A percentile compares a stretch with the other conserved stretches of the same genome.
These are phyloP conservation scores for Luzula sylvatica DNA, from an alignment of 176 grass and related monocot genomes.

Conservation along the genomic window DNA sequence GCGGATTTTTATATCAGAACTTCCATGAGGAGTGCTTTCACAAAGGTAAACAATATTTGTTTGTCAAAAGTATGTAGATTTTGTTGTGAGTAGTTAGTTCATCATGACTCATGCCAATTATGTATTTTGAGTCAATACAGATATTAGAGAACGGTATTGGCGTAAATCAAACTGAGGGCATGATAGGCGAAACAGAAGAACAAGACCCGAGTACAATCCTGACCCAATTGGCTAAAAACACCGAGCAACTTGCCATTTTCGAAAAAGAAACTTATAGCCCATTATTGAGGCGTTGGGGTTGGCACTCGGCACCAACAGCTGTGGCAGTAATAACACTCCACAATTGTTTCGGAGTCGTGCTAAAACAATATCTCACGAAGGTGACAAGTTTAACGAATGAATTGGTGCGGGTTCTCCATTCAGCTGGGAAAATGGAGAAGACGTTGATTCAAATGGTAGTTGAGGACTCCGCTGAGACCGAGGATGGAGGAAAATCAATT, in stretches of 20 bases:
- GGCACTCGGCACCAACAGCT: conserved; percentile 42
- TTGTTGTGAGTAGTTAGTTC: no score
- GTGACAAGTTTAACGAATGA: conserved; percentile 60
- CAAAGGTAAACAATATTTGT: conserved; percentile 32
- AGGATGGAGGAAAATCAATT: conserved; percentile 48
- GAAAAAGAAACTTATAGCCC: conserved; percentile 68
- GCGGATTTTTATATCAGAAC: conserved; percentile 71
- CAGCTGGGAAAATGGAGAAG: conserved; percentile 69
- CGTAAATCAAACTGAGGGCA: conserved; percentile 15
- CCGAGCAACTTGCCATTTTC: conserved; percentile 46
- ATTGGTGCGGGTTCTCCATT: conserved; percentile 66
- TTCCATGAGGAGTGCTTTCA: conserved; percentile 75
- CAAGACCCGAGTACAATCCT: conserved; percentile 48
- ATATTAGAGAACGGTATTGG: conserved; percentile 50
- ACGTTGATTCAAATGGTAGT: conserved; percentile 63
- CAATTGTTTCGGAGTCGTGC: conserved; percentile 67
- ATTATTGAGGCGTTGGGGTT: conserved; percentile 48
- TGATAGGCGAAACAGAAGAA: conserved; percentile 40
- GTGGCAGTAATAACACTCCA: conserved; percentile 59
- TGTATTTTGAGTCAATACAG: conserved; percentile 19
- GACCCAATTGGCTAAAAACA: conserved; percentile 49
- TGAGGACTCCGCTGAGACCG: conserved; percentile 51
- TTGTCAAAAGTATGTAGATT: neutral
- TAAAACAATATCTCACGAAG: conserved; percentile 51
- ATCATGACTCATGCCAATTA: neutral